Evolutionary conservation across 2,329 filamentous ascomycete genomes (phyloP), one percentile per base, ranked within the genome.

Genomic region (Fusarium circinatum): DNA sequence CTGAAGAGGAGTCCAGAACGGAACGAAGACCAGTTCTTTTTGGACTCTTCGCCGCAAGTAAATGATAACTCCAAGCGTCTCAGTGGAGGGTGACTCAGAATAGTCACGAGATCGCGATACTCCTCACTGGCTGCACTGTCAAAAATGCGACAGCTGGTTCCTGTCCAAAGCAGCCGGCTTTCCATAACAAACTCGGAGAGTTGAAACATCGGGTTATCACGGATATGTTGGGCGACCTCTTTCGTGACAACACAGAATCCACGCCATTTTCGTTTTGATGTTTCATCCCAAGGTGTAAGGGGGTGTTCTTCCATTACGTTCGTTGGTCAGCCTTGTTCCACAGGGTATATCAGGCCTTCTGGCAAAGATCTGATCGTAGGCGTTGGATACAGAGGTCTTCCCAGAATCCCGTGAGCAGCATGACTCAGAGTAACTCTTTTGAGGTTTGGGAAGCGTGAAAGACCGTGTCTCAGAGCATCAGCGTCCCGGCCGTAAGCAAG

Each of bases 361-460:
- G n/a, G 28, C 1, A 63, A 8, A 3, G 52, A 47, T 11, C 42
- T 39, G 1, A 63, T 41, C 0, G 14, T 41, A 13, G 52, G 60
- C 1, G 84, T 85, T 22, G 82, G 70, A 56, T 86, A 85, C 0
- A 82, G 56, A 1, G 84, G 84, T 1, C 65, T 60, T 38, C 81
- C 79, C 1, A 81, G 64, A 48, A 76, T 73, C 1, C 82, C 82
- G 68, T 86, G 84, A 1, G 82, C 76, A 5, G 82, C 81, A 12
- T 81, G 81, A 8, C 84, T 85, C 18, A 86, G 63, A 0, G 77
- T 84, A 14, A 87, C 72, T 48, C 78, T 80, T 39, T 63, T 77
- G 6, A 86, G 68, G 5, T 73, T 75, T 1, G 82, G 79, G 49
- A 86, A 84, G 8, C 72, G 78, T 15, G 65, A 78, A 80, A 56